Conservation (phyloP, 2,329 filamentous ascomycete species). For the Endoconidiophora polonica region DNA sequence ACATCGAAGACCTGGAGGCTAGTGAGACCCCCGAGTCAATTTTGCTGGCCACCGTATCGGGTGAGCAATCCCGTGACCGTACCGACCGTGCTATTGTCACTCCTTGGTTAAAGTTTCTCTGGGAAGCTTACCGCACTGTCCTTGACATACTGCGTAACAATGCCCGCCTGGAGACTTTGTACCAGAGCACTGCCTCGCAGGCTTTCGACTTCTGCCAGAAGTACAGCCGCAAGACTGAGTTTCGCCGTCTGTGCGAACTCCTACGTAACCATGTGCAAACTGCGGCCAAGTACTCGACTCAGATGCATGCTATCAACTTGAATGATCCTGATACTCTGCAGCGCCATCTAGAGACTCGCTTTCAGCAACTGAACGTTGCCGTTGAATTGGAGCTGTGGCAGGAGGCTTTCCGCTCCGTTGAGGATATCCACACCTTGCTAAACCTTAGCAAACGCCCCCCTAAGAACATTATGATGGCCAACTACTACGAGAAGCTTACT, state of each 20-base stretch:
- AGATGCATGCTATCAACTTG: slow-evolving; percentile 99
- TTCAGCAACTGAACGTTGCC: slow-evolving; percentile 95
- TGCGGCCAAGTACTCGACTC: slow-evolving; percentile 93
- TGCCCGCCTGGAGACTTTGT: slow-evolving; percentile 89
- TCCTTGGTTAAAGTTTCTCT: slow-evolving; percentile 97
- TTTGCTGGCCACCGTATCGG: slow-evolving; percentile 89
- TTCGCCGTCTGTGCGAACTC: slow-evolving; percentile 93
- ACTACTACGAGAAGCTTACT: slow-evolving; percentile 99
- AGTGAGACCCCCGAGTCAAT: slow-evolving; percentile 97
- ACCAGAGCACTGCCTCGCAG: slow-evolving; percentile 94
- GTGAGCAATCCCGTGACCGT: slow-evolving; percentile 91
- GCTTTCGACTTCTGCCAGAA: slow-evolving; percentile 98
- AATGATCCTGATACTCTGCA: slow-evolving; percentile 95
- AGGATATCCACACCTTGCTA: slow-evolving; percentile 94
- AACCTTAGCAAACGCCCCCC: slow-evolving; percentile 95
- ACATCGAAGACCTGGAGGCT: slow-evolving; percentile 88
- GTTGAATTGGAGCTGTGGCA: slow-evolving; percentile 98
- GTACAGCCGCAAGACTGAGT: slow-evolving; percentile 97
- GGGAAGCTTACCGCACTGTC: slow-evolving; percentile 98
- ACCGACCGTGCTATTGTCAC: slow-evolving; percentile 97
- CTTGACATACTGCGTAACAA: slow-evolving; percentile 99
- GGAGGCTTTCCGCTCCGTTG: slow-evolving; percentile 96
- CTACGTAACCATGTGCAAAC: slow-evolving; percentile 98
- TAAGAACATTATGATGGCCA: slow-evolving; percentile 99
- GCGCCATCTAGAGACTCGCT: slow-evolving; percentile 91